Percentiles rank a stretch among this genome's conserved stretches.
Conservation (phyloP, 768 basidiomycete genomes). For the Leccinum sublutescens region DNA sequence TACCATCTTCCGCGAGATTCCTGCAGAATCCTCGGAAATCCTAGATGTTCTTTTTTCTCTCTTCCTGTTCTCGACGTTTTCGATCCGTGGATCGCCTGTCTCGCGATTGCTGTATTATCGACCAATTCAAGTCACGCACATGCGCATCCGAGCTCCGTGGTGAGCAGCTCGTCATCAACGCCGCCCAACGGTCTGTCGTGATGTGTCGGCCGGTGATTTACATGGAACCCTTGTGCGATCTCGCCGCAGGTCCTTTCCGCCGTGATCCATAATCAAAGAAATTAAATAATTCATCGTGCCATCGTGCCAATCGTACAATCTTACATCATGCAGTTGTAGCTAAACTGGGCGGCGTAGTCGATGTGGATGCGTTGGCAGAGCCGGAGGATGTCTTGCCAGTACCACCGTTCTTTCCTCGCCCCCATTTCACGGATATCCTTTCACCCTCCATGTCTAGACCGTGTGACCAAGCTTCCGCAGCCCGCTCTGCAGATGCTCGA, state of each 20-base stretch:
- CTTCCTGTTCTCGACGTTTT: conserved; percentile 44
- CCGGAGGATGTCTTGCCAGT: conserved; percentile 33
- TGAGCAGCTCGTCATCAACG: background rate
- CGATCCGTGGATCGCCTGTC: conserved; percentile 54
- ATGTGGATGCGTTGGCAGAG: background rate
- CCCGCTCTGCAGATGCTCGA: conserved; percentile 78
- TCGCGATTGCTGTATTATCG: conserved; percentile 54
- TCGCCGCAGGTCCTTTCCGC: background rate
- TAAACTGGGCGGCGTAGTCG: conserved; percentile 5
- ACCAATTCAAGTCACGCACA: conserved; percentile 42
- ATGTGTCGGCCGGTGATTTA: background rate
- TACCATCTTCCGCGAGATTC: conserved; percentile 54
- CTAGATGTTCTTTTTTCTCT: conserved; percentile 29
- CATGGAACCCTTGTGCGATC: background rate
- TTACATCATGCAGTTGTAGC: conserved; percentile 15
- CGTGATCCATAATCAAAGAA: background rate
- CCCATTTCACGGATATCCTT: conserved; percentile 81
- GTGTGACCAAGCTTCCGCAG: conserved; percentile 87
- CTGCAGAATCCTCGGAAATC: conserved; percentile 49
- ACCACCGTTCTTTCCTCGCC: conserved; percentile 58
- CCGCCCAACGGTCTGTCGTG: background rate
- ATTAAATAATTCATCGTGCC: background rate
- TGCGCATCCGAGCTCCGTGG: conserved; percentile 38
- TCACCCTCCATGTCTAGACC: conserved; percentile 86
- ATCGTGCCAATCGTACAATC: background rate